A percentile compares a stretch with the other conserved stretches of the same genome.
Evolutionary conservation across 345 rosid species (phyloP).

Genomic region (Trapa bicornis): DNA sequence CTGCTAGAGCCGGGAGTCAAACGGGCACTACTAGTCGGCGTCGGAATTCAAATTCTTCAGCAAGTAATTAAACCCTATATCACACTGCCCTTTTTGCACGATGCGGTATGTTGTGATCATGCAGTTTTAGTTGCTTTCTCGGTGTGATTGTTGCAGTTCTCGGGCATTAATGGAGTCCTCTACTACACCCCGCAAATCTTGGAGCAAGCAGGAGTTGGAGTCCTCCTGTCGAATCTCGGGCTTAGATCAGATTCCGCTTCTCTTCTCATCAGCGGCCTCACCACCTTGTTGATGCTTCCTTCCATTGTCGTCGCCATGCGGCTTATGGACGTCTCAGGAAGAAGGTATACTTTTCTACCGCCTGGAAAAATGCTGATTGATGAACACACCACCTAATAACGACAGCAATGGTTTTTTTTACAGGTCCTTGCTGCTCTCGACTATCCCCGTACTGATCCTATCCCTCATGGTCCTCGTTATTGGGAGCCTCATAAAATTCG

Average conservation of each 20-base stretch:
- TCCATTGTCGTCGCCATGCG: slow-evolving; percentile 29
- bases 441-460: slow-evolving; percentile 26
- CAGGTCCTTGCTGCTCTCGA: slow-evolving; percentile 28
- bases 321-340: slow-evolving; percentile 36
- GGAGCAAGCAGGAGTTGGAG: slow-evolving; percentile 30
- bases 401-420: too few species aligned
- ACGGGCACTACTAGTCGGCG: slow-evolving; percentile 33
- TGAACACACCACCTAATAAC: too few species aligned
- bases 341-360: slow-evolving; percentile 17
- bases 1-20: slow-evolving; percentile 36
- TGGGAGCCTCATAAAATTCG: slow-evolving; percentile 13
- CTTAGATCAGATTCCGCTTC: slow-evolving; percentile 29
- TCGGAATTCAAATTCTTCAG: slow-evolving; percentile 35
- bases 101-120: not conserved
- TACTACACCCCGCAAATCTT: slow-evolving; percentile 43
- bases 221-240: slow-evolving; percentile 26
- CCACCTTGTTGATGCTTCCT: slow-evolving; percentile 30
- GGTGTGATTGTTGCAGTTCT: slow-evolving; percentile 12
- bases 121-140: not conserved
- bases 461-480: slow-evolving; percentile 22
- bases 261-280: slow-evolving; percentile 24
- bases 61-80: slow-evolving; percentile 15
- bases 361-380: too few species aligned
- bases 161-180: slow-evolving; percentile 37
- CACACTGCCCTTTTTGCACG: not conserved